phyloP scores from a whole-genome alignment of 2,329 filamentous ascomycete genomes.

The Monosporascus sp. region DNA sequence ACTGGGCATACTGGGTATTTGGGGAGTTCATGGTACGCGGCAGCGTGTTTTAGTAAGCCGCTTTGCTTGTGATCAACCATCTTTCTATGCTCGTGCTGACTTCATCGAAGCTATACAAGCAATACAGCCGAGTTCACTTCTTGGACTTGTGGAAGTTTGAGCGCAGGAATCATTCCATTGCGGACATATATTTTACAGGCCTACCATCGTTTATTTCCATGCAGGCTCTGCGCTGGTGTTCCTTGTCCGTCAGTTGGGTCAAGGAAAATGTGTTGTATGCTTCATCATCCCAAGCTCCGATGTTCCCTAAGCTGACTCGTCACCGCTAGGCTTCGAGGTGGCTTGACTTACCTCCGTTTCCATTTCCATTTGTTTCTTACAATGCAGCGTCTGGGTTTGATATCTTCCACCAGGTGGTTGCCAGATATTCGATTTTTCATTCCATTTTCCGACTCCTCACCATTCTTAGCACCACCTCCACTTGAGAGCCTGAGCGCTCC shows the following conservation, averaged over 20 bases:
- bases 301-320: background rate
- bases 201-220: constrained; percentile 34
- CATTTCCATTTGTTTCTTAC: constrained; percentile 49
- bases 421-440: constrained; percentile 46
- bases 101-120: constrained; percentile 41
- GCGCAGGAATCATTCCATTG: constrained; percentile 24
- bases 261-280: constrained; percentile 20
- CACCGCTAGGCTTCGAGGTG: constrained; percentile 15
- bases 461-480: constrained; percentile 40
- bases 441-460: constrained; percentile 47
- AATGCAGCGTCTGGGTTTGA: constrained; percentile 45
- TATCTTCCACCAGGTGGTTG: constrained; percentile 34
- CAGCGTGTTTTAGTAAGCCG: constrained; percentile 46
- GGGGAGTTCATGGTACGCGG: constrained; percentile 47
- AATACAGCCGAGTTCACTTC: constrained; percentile 44
- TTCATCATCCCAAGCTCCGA: constrained; percentile 8
- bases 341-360: constrained; percentile 35
- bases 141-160: constrained; percentile 35
- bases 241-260: constrained; percentile 12
- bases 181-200: constrained; percentile 30
- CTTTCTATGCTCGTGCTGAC: constrained; percentile 3
- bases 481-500: constrained; percentile 31
- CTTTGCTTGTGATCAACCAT: background rate
- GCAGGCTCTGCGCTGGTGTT: constrained; percentile 25
- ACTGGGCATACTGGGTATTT: constrained; percentile 38